A percentile compares a stretch with the other conserved stretches of the same genome.
Conservation (phyloP, 805 yeast genomes). For the Candida incommunis region DNA sequence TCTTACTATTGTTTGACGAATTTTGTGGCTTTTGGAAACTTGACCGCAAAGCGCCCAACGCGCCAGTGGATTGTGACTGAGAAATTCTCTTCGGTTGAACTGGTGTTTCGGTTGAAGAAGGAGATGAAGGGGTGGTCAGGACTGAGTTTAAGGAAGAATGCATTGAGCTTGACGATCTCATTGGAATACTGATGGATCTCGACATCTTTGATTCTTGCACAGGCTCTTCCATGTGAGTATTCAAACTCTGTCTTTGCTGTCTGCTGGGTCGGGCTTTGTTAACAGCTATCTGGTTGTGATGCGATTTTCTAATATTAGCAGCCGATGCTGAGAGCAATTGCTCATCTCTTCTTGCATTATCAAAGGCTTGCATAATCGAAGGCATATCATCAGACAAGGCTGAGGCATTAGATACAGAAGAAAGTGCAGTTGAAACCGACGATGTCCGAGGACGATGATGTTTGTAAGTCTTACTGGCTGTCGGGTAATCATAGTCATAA, state of each 20-base stretch:
- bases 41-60: not conserved
- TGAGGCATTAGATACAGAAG: constrained; percentile 5
- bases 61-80: not conserved
- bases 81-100: not conserved
- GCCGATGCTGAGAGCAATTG: not conserved
- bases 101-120: not conserved
- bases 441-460: constrained; percentile 5
- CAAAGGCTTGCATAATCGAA: constrained; percentile 13
- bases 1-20: too few relatives aligned
- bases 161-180: not conserved
- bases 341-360: constrained; percentile 6
- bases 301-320: not conserved
- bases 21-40: not conserved
- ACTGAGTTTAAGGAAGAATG: not conserved
- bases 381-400: constrained; percentile 14
- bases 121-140: not conserved
- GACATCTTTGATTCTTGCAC: not conserved
- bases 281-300: not conserved
- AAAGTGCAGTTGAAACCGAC: constrained; percentile 5
- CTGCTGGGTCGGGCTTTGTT: constrained; percentile 3
- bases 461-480: constrained; percentile 1
- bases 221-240: not conserved
- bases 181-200: not conserved
- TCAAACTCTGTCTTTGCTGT: constrained; percentile 3
- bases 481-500: constrained; percentile 2